Evolutionary conservation across 176 grass and related monocot genomes (phyloP), one percentile per base, ranked within the genome.

Genomic region (Oryza australiensis): DNA sequence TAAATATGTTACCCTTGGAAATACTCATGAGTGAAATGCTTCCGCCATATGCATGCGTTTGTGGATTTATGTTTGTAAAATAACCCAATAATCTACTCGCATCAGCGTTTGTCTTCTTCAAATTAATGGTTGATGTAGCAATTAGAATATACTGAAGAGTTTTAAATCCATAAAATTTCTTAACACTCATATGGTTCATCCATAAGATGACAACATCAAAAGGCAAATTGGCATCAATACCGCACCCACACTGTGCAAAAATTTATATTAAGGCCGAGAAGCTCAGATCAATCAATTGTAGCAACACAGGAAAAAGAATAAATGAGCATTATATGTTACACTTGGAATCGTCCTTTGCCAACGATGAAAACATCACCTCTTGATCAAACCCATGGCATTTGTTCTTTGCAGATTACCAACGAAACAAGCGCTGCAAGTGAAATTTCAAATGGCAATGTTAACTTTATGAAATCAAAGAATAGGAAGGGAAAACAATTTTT

Each of bases 391-490:
- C 57, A 66, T 69, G 69, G 26, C 30, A 14, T 60, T 79, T 7
- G 1, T 76, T 72, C 32, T 74, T 43, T 38, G 11, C 16, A 40
- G 81, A 60, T 80, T 80, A 94, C 92, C 92, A 94, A n/a, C 26
- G 80, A 75, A 94, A 94, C 23, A 86, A 68, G 40, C 82, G 82
- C 92, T 94, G 86, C 68, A 91, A 74, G 26, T 15, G 74, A 51
- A 72, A 83, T 80, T 67, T 57, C 33, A 53, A 76, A 60, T 11
- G 34, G 12, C 42, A 20, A 33, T 72, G 49, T 89, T 70, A 84
- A 22, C 24, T 12, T 80, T 2, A 74, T 11, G 33, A 72, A 76
- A 60, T 49, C 14, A 18, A 62, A 40, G 7, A 71, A 76, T 62
- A 15, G 0, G 26, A 34, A 59, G 1, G 55, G 0, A 45, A 26